A percentile compares a stretch with the other conserved stretches of the same genome.
Evolutionary conservation across 2,329 filamentous ascomycete species (phyloP).

Genomic region (Beauveria varroae): DNA sequence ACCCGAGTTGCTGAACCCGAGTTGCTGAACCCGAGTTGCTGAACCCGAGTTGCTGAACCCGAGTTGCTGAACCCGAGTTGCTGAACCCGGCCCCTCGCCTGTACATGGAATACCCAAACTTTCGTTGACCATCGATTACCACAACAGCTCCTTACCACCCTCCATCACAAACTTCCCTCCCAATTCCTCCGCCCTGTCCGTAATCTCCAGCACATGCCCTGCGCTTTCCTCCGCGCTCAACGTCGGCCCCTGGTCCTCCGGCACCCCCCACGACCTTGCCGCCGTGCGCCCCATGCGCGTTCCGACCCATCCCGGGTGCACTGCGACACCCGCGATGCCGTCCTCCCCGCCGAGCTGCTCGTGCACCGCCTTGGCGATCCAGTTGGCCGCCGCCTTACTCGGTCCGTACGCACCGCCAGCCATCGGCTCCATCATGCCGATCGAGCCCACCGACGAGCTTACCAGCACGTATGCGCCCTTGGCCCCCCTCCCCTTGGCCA

Average conservation of each 20-base stretch:
- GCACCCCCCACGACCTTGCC: slow-evolving; percentile 25
- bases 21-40: slow-evolving; percentile 1
- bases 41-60: background rate
- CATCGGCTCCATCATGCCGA: slow-evolving; percentile 23
- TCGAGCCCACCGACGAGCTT: slow-evolving; percentile 28
- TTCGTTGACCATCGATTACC: slow-evolving; percentile 10
- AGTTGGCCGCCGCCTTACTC: slow-evolving; percentile 29
- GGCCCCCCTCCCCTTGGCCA: background rate
- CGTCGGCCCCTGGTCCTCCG: slow-evolving; percentile 17
- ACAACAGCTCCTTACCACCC: slow-evolving; percentile 23
- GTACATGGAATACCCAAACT: too few relatives aligned
- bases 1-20: background rate
- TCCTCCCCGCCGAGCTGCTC: slow-evolving; percentile 17
- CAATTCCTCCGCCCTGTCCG: slow-evolving; percentile 27
- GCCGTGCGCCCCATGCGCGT: slow-evolving; percentile 24
- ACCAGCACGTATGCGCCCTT: slow-evolving; percentile 29
- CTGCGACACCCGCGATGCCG: slow-evolving; percentile 15
- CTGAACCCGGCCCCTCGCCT: background rate
- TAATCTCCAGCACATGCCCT: slow-evolving; percentile 24
- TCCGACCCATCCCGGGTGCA: slow-evolving; percentile 33
- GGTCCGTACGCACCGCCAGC: slow-evolving; percentile 28
- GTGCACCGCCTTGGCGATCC: slow-evolving; percentile 24
- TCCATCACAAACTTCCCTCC: slow-evolving; percentile 28
- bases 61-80: background rate
- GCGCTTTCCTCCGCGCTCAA: slow-evolving; percentile 25